Conservation (phyloP, 768 basidiomycete species). For the Mrakia hoshinonis region DNA sequence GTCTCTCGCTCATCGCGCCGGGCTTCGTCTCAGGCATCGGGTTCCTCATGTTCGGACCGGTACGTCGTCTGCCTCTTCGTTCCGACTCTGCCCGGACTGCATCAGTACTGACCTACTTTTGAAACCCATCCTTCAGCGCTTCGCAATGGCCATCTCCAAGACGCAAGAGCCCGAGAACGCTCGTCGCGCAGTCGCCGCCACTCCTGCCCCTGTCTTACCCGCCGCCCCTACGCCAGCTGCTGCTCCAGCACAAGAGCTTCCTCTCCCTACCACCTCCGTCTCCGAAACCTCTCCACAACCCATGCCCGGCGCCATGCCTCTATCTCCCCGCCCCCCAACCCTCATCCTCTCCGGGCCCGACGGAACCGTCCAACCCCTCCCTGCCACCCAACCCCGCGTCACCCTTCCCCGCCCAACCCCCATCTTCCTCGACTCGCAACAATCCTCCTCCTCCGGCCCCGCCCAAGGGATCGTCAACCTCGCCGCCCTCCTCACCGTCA, state of each 20-base stretch:
- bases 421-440: background rate
- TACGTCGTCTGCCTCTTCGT: background rate
- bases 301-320: slow-evolving; percentile 15
- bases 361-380: background rate
- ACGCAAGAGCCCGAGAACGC: slow-evolving; percentile 3
- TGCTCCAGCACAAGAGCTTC: background rate
- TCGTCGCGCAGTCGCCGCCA: background rate
- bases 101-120: background rate
- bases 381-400: background rate
- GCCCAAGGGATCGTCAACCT: background rate
- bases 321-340: background rate
- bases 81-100: background rate
- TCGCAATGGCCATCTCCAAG: background rate
- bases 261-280: background rate
- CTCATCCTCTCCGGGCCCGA: background rate
- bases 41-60: slow-evolving; percentile 14
- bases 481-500: background rate
- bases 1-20: slow-evolving; percentile 15
- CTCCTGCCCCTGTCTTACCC: slow-evolving; percentile 1
- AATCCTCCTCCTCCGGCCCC: background rate
- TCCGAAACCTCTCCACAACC: background rate
- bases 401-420: background rate
- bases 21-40: slow-evolving; percentile 11
- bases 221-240: background rate
- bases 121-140: slow-evolving; percentile 6